Evolutionary conservation across 148 eudicot species (phyloP).

Genomic region (Fallopia convolvulus): DNA sequence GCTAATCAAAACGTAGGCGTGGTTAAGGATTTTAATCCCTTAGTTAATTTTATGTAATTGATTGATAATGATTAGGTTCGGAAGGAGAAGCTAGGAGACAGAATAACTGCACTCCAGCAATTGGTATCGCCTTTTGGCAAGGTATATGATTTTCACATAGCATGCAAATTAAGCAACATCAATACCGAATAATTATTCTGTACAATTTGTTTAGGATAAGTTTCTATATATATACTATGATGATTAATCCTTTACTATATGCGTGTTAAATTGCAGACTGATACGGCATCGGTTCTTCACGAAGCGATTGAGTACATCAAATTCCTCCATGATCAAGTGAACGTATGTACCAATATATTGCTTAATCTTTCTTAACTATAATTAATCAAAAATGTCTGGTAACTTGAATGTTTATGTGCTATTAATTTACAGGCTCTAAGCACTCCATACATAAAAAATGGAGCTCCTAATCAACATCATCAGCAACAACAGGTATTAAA

Average conservation of each 20-base stretch:
- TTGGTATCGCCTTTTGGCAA: slow-evolving; percentile 62
- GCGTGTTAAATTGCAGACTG: slow-evolving; percentile 56
- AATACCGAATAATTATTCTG: background rate
- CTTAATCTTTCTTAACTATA: background rate
- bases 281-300: slow-evolving; percentile 94
- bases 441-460: slow-evolving; percentile 69
- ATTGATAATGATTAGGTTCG: slow-evolving; percentile 12
- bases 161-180: slow-evolving; percentile 1
- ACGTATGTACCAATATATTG: slow-evolving; percentile 40
- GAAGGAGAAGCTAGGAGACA: slow-evolving; percentile 16
- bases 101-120: slow-evolving; percentile 18
- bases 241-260: background rate
- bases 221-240: background rate
- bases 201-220: background rate
- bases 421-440: slow-evolving; percentile 49
- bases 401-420: background rate
- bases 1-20: background rate
- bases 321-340: slow-evolving; percentile 96
- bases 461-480: slow-evolving; percentile 45
- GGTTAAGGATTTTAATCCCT: background rate
- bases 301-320: slow-evolving; percentile 96
- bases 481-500: slow-evolving; percentile 21
- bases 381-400: background rate
- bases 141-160: slow-evolving; percentile 32
- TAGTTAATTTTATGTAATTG: background rate